Conservation (phyloP, 208 protist species). For the Phytomonas sp. region DNA sequence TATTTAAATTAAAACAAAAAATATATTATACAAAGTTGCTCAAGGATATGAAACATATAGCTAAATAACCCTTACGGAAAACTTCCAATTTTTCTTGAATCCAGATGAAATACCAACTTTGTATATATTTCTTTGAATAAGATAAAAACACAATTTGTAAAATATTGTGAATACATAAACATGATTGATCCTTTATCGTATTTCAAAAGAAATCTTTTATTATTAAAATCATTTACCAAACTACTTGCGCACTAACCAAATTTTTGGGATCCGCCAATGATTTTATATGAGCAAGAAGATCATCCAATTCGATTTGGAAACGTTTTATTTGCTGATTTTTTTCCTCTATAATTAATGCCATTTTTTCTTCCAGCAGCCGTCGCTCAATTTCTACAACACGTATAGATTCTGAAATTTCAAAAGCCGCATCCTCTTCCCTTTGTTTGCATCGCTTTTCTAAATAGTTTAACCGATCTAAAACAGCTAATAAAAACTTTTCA, state of each 20-base stretch:
- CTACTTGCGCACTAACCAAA: slow-evolving; percentile 1
- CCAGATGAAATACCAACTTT: not conserved
- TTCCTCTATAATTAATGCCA: slow-evolving; percentile 51
- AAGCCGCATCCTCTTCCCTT: slow-evolving; percentile 44
- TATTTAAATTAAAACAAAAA: slow-evolving; percentile 2
- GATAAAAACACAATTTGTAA: not conserved
- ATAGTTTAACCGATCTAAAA: slow-evolving; percentile 49
- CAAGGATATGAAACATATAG: slow-evolving; percentile 7
- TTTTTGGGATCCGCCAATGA: slow-evolving; percentile 2
- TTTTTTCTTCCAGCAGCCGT: slow-evolving; percentile 39
- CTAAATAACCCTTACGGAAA: not conserved
- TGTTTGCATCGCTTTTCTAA: slow-evolving; percentile 50
- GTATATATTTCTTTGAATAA: not conserved
- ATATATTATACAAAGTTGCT: slow-evolving; percentile 3
- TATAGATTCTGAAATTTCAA: slow-evolving; percentile 46
- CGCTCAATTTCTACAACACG: slow-evolving; percentile 64
- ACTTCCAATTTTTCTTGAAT: not conserved
- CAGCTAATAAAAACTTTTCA: slow-evolving; percentile 38
- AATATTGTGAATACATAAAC: not conserved
- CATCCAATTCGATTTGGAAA: slow-evolving; percentile 65
- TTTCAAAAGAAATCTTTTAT: not conserved
- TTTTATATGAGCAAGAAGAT: slow-evolving; percentile 34
- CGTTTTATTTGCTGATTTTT: slow-evolving; percentile 81
- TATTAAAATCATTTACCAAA: slow-evolving; percentile 8
- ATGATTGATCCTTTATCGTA: not conserved